Percentiles rank a stretch among this genome's conserved stretches.
phyloP scores from a whole-genome alignment of 2,329 filamentous ascomycete species.

The Colletotrichum sp. region DNA sequence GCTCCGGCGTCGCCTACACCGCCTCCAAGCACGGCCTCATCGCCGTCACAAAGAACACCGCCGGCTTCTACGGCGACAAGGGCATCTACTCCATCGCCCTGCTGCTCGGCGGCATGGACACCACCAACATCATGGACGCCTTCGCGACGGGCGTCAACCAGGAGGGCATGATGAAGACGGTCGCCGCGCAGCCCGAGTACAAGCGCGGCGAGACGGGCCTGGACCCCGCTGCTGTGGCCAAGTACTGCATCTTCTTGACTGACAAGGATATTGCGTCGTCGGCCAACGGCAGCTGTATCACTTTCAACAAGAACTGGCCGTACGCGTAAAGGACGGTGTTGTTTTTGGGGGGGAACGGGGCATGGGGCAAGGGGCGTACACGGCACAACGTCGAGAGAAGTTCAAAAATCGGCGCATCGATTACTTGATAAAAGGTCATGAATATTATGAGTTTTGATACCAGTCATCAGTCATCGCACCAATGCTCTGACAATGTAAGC shows the following conservation, averaged over 20 bases:
- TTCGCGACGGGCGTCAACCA: constrained; percentile 39
- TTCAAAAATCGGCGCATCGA: background rate
- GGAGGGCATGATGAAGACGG: constrained; percentile 32
- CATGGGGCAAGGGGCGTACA: background rate
- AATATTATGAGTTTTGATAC: background rate
- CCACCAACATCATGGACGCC: constrained; percentile 33
- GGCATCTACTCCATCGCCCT: constrained; percentile 43
- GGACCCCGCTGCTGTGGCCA: constrained; percentile 40
- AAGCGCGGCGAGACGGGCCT: constrained; percentile 31
- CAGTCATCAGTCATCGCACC: background rate
- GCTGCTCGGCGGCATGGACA: constrained; percentile 18
- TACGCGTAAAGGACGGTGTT: constrained; percentile 24
- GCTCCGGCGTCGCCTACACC: constrained; percentile 52
- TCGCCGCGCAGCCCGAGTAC: constrained; percentile 30
- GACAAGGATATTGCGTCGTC: constrained; percentile 35
- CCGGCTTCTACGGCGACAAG: constrained; percentile 57
- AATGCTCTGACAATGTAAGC: background rate
- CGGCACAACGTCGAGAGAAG: background rate
- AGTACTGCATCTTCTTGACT: constrained; percentile 40
- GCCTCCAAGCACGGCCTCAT: constrained; percentile 58
- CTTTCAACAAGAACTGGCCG: constrained; percentile 42
- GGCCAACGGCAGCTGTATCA: constrained; percentile 35
- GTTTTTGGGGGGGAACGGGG: background rate
- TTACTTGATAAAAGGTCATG: background rate
- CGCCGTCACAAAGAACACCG: constrained; percentile 62